Evolutionary conservation across 306 rosid genomes (phyloP).

Genomic region (Styphnolobium japonicum): DNA sequence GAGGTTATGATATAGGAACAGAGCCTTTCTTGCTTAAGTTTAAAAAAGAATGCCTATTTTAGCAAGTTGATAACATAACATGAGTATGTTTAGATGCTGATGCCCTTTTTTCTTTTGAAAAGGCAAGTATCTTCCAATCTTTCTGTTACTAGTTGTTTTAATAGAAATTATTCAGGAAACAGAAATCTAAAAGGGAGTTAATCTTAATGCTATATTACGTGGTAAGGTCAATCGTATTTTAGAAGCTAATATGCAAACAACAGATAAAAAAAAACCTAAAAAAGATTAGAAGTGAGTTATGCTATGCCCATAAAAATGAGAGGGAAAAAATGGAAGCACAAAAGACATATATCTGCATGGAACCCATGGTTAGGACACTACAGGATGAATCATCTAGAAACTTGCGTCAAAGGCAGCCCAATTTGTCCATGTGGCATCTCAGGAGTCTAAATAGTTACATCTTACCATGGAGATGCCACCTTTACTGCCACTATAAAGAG

Average conservation of each 20-base stretch:
- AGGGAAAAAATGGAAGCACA: too few relatives aligned
- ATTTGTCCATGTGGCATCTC: too few relatives aligned
- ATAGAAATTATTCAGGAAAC: background rate
- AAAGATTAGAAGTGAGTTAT: background rate
- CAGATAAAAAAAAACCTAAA: background rate
- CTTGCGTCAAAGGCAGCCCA: too few relatives aligned
- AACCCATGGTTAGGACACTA: too few relatives aligned
- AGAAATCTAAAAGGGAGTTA: background rate
- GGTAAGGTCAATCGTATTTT: background rate
- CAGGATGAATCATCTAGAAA: too few relatives aligned
- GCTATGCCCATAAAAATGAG: too few relatives aligned
- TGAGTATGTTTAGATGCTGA: background rate
- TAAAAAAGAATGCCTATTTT: background rate
- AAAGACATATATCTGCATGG: too few relatives aligned
- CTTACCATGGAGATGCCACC: too few relatives aligned
- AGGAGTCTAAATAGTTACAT: too few relatives aligned
- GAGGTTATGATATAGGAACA: background rate
- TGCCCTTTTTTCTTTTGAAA: background rate
- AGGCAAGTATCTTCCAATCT: background rate
- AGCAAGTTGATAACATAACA: slow-evolving; percentile 5
- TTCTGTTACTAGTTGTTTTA: background rate
- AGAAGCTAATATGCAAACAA: background rate
- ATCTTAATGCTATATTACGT: background rate
- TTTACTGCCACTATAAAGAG: too few relatives aligned
- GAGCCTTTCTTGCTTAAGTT: background rate